Conservation (phyloP, 2,329 filamentous ascomycete genomes). For the Sporothrix protearum region DNA sequence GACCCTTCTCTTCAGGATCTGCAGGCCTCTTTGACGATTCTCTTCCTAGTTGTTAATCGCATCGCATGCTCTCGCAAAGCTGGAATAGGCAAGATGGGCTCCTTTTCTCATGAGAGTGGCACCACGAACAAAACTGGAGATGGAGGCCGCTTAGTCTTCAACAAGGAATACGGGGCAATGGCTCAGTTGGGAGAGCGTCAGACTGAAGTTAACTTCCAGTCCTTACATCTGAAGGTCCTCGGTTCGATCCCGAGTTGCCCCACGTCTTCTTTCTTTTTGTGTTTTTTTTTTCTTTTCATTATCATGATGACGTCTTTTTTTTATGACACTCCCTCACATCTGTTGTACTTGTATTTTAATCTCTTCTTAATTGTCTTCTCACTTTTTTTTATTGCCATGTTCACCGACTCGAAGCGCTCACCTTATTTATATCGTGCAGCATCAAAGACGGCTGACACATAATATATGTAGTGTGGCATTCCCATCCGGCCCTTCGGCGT, state of each 20-base stretch:
- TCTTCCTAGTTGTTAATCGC: background rate
- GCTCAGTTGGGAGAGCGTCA: slow-evolving; percentile 24
- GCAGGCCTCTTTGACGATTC: no score
- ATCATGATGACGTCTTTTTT: background rate
- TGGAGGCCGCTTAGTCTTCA: background rate
- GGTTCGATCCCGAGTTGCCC: slow-evolving; percentile 25
- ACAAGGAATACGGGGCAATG: slow-evolving; percentile 20
- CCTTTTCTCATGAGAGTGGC: background rate
- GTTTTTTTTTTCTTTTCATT: background rate
- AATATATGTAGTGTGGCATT: no score
- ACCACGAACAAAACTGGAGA: background rate
- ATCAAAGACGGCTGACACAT: no score
- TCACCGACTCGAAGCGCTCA: no score
- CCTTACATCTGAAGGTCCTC: slow-evolving; percentile 23
- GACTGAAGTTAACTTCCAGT: slow-evolving; percentile 15
- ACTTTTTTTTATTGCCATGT: no score
- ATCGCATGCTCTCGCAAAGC: background rate
- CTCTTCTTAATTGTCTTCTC: no score
- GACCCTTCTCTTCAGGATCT: background rate
- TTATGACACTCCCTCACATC: no score
- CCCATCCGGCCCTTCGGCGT: background rate
- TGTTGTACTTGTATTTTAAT: no score
- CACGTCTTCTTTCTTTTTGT: slow-evolving; percentile 9
- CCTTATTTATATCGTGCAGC: no score
- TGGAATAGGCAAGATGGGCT: background rate